phyloP scores from a whole-genome alignment of 148 eudicot species.

The Rhododendron henanense region DNA sequence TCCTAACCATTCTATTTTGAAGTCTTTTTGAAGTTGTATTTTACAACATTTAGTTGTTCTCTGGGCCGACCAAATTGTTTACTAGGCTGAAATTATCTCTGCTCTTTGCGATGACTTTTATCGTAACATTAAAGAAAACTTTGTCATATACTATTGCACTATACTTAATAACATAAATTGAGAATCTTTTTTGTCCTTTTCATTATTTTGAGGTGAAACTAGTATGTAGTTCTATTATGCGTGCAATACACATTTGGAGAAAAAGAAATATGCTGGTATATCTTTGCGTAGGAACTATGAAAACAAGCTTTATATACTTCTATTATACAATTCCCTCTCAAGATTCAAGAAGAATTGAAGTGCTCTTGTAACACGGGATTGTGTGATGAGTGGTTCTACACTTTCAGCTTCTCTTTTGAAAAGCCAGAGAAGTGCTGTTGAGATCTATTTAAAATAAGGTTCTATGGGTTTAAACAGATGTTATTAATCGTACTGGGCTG shows the following conservation, averaged over 20 bases:
- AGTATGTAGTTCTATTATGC: background rate
- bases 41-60: background rate
- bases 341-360: background rate
- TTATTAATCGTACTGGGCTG: too few relatives aligned
- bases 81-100: background rate
- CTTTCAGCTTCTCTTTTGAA: background rate
- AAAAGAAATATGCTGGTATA: background rate
- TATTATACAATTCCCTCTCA: background rate
- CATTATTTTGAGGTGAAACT: background rate
- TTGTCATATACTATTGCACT: background rate
- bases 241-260: background rate
- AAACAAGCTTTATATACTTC: background rate
- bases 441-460: background rate
- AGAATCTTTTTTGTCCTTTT: background rate
- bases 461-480: background rate
- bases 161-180: background rate
- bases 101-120: background rate
- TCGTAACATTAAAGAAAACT: too few relatives aligned
- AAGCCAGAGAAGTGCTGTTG: background rate
- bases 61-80: background rate
- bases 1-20: background rate
- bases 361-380: background rate
- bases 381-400: background rate
- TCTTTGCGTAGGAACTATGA: background rate
- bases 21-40: background rate